Evolutionary conservation across 345 rosid species (phyloP), one percentile per base, ranked within the genome.

Genomic region (Euphorbia lathyris): DNA sequence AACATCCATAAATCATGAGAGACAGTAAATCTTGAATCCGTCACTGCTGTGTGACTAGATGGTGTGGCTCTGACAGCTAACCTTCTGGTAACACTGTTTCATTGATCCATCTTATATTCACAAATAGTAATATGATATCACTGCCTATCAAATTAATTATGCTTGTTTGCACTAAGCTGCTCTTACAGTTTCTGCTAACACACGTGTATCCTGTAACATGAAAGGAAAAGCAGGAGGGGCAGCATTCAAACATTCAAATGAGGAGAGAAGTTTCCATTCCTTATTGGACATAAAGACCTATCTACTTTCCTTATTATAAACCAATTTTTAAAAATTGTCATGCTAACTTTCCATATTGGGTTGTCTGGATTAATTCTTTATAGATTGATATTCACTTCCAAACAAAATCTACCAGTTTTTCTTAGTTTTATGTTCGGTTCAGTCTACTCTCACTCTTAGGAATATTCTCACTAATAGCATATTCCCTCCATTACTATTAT

Each of bases 261-360:
- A 55, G 51, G 66, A 43, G 61, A 52, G 27, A 32, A 27, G 27
- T 5, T 25, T n/a, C 50, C 57, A 5, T 30, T 8, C 45, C 22
- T 22, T 63, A 58, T 20, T 42, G 57, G 42, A 8, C 6, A 19
- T 38, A 30, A 23, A 8, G 36, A 56, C 45, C 7, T 20, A 57
- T 9, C 19, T 57, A 26, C 27, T 73, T 48, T n/a, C 66, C 48
- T 25, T 65, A 66, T 25, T 67, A 30, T 60, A 36, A 27, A n/a
- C 57, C 8, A 43, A 14, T 50, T 14, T 6, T 45, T 11, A 14
- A 13, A 45, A 40, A 40, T 40, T 42, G 53, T 10, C 25, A 27
- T 26, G 48, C 22, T 40, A 58, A 7, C 19, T 57, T 11, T 20
- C 27, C 22, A 17, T 13, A 8, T 9, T 7, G 40, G 25, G 14